phyloP scores from a whole-genome alignment of 495 filamentous ascomycete species.

The Penicillium lagena region DNA sequence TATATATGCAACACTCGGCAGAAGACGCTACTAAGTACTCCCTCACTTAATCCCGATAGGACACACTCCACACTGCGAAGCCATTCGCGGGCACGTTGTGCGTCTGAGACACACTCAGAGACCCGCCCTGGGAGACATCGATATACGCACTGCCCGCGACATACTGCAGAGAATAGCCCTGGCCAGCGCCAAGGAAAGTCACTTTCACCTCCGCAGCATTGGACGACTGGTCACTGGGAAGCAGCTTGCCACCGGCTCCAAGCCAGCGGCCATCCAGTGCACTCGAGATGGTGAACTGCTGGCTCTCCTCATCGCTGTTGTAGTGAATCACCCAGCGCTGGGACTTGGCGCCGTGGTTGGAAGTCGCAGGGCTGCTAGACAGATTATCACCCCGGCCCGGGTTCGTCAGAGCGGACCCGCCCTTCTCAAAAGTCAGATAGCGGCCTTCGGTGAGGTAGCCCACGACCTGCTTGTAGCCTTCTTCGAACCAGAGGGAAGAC shows the following conservation, averaged over 20 bases:
- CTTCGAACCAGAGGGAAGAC: conserved; percentile 35
- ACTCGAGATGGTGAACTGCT: conserved; percentile 41
- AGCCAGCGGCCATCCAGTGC: conserved; percentile 42
- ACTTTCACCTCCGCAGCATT: conserved; percentile 31
- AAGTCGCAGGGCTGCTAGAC: conserved; percentile 21
- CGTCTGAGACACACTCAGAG: conserved; percentile 7
- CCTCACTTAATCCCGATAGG: conserved; percentile 26
- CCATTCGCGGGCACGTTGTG: conserved; percentile 1
- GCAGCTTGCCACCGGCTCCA: conserved; percentile 15
- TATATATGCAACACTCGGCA: neutral
- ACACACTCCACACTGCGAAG: conserved; percentile 40
- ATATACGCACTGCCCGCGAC: conserved; percentile 15
- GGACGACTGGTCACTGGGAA: conserved; percentile 6
- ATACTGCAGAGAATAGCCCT: conserved; percentile 36
- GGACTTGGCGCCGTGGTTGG: conserved; percentile 27
- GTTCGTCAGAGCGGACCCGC: conserved; percentile 25
- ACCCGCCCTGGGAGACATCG: conserved; percentile 15
- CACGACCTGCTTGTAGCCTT: conserved; percentile 47
- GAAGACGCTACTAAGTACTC: neutral
- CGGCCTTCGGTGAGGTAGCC: conserved; percentile 49
- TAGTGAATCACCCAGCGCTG: conserved; percentile 50
- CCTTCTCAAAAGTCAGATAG: conserved; percentile 31
- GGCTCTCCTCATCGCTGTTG: conserved; percentile 27
- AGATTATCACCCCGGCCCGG: conserved; percentile 9
- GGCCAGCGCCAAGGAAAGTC: conserved; percentile 31